phyloP scores from a whole-genome alignment of 148 eudicot species.

The Beta vulgaris region DNA sequence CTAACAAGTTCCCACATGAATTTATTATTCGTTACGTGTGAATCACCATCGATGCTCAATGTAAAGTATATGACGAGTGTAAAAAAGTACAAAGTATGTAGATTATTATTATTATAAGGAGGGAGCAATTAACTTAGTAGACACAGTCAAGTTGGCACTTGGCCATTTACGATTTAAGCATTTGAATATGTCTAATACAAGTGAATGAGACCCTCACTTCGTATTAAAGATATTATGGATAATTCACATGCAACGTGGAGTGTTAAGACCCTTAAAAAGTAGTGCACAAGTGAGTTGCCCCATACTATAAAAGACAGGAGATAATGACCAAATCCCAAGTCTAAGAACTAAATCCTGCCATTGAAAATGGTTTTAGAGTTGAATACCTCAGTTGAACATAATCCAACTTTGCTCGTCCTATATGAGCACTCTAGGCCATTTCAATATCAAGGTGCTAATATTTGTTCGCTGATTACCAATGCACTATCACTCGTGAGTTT shows the following conservation, averaged over 20 bases:
- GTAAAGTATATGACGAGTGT: too few species aligned
- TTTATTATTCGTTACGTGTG: too few species aligned
- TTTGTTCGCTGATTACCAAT: too few species aligned
- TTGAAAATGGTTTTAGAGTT: not conserved
- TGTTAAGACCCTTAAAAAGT: not conserved
- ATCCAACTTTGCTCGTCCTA: not conserved
- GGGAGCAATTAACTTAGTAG: not conserved
- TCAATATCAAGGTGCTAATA: too few species aligned
- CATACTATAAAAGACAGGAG: not conserved
- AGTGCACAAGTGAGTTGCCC: not conserved
- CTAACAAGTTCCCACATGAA: too few species aligned
- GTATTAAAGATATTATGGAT: not conserved
- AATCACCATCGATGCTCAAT: too few species aligned
- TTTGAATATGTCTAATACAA: not conserved
- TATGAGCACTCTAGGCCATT: not conserved
- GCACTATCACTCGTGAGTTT: not conserved
- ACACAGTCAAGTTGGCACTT: not conserved
- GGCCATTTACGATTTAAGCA: not conserved
- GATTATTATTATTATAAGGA: too few species aligned
- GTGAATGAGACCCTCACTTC: not conserved
- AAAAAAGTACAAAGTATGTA: too few species aligned
- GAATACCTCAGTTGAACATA: not conserved
- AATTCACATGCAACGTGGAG: not conserved
- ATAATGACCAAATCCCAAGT: not conserved
- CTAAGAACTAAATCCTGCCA: not conserved